Base-by-base conservation (phyloP, 169 alveolate species). In the Eimeria tenella region DNA sequence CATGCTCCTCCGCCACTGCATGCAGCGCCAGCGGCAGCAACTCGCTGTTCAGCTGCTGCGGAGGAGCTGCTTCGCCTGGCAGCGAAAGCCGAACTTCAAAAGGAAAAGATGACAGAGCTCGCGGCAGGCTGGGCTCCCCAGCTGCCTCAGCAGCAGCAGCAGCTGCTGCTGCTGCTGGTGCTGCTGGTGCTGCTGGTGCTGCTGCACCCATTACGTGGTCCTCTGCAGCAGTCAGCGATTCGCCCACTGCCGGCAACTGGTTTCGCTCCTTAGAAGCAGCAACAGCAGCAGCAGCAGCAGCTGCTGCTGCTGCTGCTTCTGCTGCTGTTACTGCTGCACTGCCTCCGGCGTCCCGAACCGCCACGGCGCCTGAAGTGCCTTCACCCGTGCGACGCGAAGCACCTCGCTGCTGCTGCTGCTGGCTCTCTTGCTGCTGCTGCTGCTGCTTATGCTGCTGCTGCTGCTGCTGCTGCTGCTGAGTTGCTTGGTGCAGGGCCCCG, bases 381-480 rank as follows among this genome's bases (percentile, higher is more conserved):
- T 31, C 42, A 17, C 42, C n/a, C 79, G 19, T 77, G 68, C 11
- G 65, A 6, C 5, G 87, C 13, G 60, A 10, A 6, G 87, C 23
- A 77, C 42, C 21, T 5, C 25, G 65, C 10, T 6, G 15, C 21
- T 63, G 73, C 73, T 63, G 13, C 21, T 63, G 73, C 73, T 63
- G 73, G 23, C 2, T 4, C 73, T 15, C 3, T 5, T 63, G 25
- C 23, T 63, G 73, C 73, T 63, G 73, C 73, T 63, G 73, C 73
- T 63, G 73, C 73, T 63, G 73, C 73, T 63, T n/a, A 0, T 25
- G 73, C 73, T 6, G 15, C 21, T 63, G 73, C 15, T 11, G 73
- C 15, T 63, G 21, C 73, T 63, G 73, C 73, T 63, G 73, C 73
- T 63, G 73, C 73, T 63, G 73, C 73, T 60, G 62, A 7, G 23